A percentile compares a stretch with the other conserved stretches of the same genome.
phyloP scores from a whole-genome alignment of 2,329 filamentous ascomycete species.

The Colletotrichum tamarilloi region DNA sequence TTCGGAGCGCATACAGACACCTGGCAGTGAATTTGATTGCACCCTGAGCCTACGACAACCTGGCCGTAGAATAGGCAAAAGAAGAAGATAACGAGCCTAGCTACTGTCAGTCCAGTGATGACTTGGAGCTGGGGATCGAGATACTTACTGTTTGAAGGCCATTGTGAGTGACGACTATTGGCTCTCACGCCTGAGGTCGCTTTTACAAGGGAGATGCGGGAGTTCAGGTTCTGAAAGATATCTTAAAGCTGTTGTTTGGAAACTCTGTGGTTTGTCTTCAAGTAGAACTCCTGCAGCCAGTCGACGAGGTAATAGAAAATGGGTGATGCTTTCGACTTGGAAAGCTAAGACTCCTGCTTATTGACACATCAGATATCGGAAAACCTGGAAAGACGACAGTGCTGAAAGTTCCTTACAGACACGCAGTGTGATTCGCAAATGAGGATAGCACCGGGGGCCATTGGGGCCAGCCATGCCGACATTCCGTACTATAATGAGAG shows the following conservation, averaged over 20 bases:
- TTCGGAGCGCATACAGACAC: constrained; percentile 17
- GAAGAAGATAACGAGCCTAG: neutral
- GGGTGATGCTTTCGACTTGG: neutral
- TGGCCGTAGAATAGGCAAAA: neutral
- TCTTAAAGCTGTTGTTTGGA: neutral
- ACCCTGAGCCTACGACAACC: neutral
- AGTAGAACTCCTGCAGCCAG: neutral
- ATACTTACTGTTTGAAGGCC: neutral
- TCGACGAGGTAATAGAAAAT: neutral
- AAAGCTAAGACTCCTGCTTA: neutral
- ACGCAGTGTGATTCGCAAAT: neutral
- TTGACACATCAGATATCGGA: neutral
- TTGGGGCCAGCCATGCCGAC: neutral
- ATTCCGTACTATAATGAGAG: no score
- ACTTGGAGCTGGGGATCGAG: neutral
- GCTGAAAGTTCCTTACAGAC: neutral
- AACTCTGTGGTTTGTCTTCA: neutral
- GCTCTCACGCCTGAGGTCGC: neutral
- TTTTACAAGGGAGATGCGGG: neutral
- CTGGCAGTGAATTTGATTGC: constrained; percentile 11
- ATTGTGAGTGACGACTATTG: neutral
- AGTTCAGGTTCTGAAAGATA: neutral
- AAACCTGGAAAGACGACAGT: neutral
- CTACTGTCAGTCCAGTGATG: neutral
- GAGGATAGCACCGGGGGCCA: rapidly evolving